phyloP scores from a whole-genome alignment of 1,284 basidiomycete species.

The Marasmius sp. region DNA sequence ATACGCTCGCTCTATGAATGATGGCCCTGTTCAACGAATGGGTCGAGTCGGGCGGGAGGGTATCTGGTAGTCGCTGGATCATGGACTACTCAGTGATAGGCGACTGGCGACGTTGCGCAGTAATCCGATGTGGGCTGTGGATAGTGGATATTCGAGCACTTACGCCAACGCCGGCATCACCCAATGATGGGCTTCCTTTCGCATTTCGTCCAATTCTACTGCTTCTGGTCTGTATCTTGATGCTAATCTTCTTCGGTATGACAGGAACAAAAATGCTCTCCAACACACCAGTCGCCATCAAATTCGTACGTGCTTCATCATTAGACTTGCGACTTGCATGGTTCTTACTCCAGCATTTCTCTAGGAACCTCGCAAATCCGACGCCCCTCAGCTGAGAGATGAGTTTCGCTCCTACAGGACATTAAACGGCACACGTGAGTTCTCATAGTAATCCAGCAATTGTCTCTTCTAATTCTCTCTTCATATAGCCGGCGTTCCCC shows the following conservation, averaged over 20 bases:
- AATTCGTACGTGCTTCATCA: conserved; percentile 73
- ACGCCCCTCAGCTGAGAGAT: conserved; percentile 95
- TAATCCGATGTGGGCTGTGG: neutral
- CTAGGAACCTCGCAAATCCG: conserved; percentile 97
- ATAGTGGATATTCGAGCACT: neutral
- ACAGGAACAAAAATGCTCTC: conserved; percentile 87
- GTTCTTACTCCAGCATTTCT: conserved; percentile 14
- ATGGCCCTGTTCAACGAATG: too few species aligned
- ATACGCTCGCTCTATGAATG: neutral
- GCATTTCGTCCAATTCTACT: neutral
- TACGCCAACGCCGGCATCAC: neutral
- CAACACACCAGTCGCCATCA: conserved; percentile 93
- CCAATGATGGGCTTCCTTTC: neutral
- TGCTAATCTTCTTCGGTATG: neutral
- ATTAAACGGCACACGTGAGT: conserved; percentile 87
- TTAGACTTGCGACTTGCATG: conserved; percentile 17
- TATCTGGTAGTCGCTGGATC: too few species aligned
- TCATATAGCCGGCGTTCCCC: conserved; percentile 83
- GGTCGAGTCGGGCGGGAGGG: too few species aligned
- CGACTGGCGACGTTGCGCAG: too few species aligned
- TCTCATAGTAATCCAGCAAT: conserved; percentile 11
- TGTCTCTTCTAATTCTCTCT: conserved; percentile 15
- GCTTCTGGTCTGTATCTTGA: neutral
- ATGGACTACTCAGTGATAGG: too few species aligned
- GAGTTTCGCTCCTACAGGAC: conserved; percentile 98